Evolutionary conservation across 108 stramenopile species (phyloP), one percentile per base, ranked within the genome.

Genomic region (Cyclotella cryptica): DNA sequence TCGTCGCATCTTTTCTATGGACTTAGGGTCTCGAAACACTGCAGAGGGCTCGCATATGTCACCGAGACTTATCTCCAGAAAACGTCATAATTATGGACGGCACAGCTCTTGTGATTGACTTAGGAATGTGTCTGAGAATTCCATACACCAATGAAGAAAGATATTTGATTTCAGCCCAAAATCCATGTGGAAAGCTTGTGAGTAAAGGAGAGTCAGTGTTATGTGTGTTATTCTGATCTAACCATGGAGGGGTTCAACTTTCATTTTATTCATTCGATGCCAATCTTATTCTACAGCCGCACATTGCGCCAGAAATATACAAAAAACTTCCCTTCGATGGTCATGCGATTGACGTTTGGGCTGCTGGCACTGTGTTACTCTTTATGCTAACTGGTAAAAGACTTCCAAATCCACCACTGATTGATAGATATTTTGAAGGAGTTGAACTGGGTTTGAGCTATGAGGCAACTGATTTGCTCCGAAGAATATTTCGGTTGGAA

Each of bases 51-150:
- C 88, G 83, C 40, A 81, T 93, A 15, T 90, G 89, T 64, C 93
- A 93, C 75, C 78, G 88, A 55, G 93, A 93, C 54, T 81, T 93
- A 74, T 90, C 89, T 10, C 80, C 91, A 1, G 93, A 93, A 78
- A 93, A 93, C 71, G 65, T 76, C 17, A 60, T 81, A 18, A 79
- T 93, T 51, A 53, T 90, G 24, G 84, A 91, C 53, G 85, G 87
- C 46, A 88, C 66, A 45, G 80, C 88, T 13, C 59, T 93, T 12
- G 78, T 93, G 18, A 91, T 93, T 57, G 93, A 93, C 76, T 84
- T 93, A 59, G 93, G 93, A 30, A 93, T 93, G 93, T 91, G 90
- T 69, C 75, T 93, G 58, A 66, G 89, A n/a, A 89, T 93, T 27
- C 93, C 93, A 0, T 93, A 88, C 14, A 46, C 60, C 3, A 41